Evolutionary conservation across 1,284 basidiomycete genomes (phyloP), one percentile per base, ranked within the genome.

Genomic region (Pyrrhoderma noxium): DNA sequence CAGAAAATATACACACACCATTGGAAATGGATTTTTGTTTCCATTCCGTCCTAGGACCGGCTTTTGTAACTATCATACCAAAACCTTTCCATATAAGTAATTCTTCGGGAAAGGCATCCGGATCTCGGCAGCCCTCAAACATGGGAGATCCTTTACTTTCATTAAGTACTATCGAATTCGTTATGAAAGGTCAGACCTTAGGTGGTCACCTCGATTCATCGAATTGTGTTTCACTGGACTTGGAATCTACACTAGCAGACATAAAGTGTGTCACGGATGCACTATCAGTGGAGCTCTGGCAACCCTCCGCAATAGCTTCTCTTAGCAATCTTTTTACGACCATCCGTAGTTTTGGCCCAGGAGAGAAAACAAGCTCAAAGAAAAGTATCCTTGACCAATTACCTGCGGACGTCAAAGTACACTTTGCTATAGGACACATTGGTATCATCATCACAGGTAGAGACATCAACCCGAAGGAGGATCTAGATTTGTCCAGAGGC

Each of bases 401-500:
- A 21, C 80, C 82, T 3, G 62, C 14, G 14, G 86, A 88, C 1
- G 58, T 85, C 22, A 70, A 74, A 9, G 60, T 73, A 14, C 77
- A 81, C n/a, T 34, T 85, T 27, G 75, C 85, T 0, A 58, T 92
- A 25, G 79, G 74, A 0, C 74, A 75, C n/a, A 68, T 88, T 44
- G 79, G 82, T 41, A 58, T 87, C 8, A 81, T 89, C 52, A 62
- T 90, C 37, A 88, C 88, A 3, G 79, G 85, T 16, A 76, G 75
- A 34, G 92, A 93, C 62, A 73, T 91, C 45, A 89, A 88, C 55
- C 87, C 88, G 0, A 67, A 74, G 0, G 83, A 86, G 58, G 71
- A 75, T 16, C 64, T 79, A 48, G 78, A 77, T 31, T 72, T 92
- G 8, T 80, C 80, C 2, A 79, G 89, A 22, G 92, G 92, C 1